Evolutionary conservation across 1,284 basidiomycete genomes (phyloP).

Genomic region (Pholiota adiposa): DNA sequence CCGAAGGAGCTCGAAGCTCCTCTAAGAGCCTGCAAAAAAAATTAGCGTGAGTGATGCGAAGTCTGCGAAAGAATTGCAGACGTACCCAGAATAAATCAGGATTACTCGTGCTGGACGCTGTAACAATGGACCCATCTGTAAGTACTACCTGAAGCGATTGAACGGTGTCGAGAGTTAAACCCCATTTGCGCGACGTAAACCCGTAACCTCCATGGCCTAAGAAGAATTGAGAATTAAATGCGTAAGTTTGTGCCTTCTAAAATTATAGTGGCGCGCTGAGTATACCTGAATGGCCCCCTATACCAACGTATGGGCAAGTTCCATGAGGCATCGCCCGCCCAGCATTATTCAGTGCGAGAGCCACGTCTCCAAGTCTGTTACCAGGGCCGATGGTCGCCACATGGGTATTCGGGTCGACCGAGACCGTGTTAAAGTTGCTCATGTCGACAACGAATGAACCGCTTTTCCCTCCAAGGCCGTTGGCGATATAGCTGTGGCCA

Average conservation of each 20-base stretch:
- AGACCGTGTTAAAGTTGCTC: slow-evolving; percentile 40
- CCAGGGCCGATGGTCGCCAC: slow-evolving; percentile 46
- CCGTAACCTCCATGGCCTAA: slow-evolving; percentile 47
- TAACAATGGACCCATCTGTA: slow-evolving; percentile 45
- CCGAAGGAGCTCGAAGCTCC: slow-evolving; percentile 50
- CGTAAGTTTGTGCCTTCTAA: background rate
- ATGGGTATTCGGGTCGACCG: slow-evolving; percentile 33
- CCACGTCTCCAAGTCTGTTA: slow-evolving; percentile 48
- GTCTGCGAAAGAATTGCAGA: background rate
- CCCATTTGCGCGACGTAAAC: slow-evolving; percentile 44
- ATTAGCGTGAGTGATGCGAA: too few relatives aligned
- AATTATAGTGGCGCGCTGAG: too few relatives aligned
- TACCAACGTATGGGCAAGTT: slow-evolving; percentile 47
- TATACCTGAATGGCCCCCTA: slow-evolving; percentile 46
- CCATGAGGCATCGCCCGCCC: slow-evolving; percentile 49
- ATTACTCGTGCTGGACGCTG: slow-evolving; percentile 29
- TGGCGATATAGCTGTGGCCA: slow-evolving; percentile 52
- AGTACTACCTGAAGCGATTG: slow-evolving; percentile 44
- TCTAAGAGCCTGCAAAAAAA: slow-evolving; percentile 38
- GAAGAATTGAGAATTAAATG: background rate
- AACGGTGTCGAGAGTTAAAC: slow-evolving; percentile 47
- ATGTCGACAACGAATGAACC: slow-evolving; percentile 49
- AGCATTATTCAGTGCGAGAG: slow-evolving; percentile 38
- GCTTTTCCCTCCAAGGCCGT: slow-evolving; percentile 45
- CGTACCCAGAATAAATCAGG: slow-evolving; percentile 47